A percentile compares a stretch with the other conserved stretches of the same genome.
phyloP scores from a whole-genome alignment of 177 flowering plant species.

The Vitis hybrid region DNA sequence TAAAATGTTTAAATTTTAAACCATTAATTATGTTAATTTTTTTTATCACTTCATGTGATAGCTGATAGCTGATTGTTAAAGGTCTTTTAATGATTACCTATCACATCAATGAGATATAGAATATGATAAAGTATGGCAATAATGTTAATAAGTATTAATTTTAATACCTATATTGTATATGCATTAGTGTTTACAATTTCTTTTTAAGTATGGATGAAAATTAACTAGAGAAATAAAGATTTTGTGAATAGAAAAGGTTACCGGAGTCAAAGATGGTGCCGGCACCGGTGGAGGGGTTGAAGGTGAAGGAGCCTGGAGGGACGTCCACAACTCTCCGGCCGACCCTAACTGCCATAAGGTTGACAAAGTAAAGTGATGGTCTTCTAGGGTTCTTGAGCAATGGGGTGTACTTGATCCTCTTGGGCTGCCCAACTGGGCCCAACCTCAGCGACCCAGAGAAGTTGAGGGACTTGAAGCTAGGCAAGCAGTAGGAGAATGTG shows the following conservation, averaged over 20 bases:
- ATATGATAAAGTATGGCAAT: no score
- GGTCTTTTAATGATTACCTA: no score
- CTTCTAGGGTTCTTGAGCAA: slow-evolving; percentile 73
- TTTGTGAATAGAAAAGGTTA: slow-evolving; percentile 1
- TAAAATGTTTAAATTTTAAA: not conserved
- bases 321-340: slow-evolving; percentile 57
- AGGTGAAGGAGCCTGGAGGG: slow-evolving; percentile 62
- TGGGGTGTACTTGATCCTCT: slow-evolving; percentile 62
- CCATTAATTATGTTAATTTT: not conserved
- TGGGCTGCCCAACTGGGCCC: slow-evolving; percentile 75
- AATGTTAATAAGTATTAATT: no score
- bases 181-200: no score
- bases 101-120: no score
- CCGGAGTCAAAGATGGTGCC: slow-evolving; percentile 89
- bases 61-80: no score
- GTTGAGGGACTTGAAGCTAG: slow-evolving; percentile 64
- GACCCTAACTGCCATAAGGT: slow-evolving; percentile 58
- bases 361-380: slow-evolving; percentile 77
- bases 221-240: not conserved
- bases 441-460: slow-evolving; percentile 77
- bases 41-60: no score
- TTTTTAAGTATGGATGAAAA: not conserved
- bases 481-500: slow-evolving; percentile 94
- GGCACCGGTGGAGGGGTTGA: slow-evolving; percentile 75
- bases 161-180: no score